Base-by-base conservation (phyloP, 2,329 filamentous ascomycete genomes). In the Zymoseptoria pseudotritici region DNA sequence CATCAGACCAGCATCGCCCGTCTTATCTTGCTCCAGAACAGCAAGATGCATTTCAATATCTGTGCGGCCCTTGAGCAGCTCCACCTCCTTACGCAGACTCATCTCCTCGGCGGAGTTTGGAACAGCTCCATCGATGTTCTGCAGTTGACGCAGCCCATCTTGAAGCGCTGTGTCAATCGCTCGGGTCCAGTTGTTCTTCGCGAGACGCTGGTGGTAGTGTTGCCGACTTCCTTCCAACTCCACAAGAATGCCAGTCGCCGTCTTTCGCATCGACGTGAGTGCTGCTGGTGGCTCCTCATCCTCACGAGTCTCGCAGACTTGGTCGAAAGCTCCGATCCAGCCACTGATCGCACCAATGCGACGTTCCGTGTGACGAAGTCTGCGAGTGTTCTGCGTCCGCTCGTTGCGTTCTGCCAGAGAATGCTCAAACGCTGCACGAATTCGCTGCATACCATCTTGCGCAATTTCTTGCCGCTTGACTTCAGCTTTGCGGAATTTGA, bases 321-420 rank as follows among this genome's bases (percentile, higher is more conserved):
- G 80, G 64, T 97, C 93, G 68, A 97, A 99, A 1, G 91, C 91
- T 1, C 89, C 89, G 59, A 97, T 88, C 94, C 94, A 99, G 1
- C 88, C 87, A 3, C 89, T 92, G n/a, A 99, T 81, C 61, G 96
- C 80, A 6, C 86, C 83, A 63, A 97, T 96, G 17, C 94, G 85
- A 65, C 91, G 84, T 76, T 96, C 91, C 31, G 96, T 86, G 57
- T 89, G 85, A 66, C 88, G 86, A 61, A 95, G 77, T 67, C 89
- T 91, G 77, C 90, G 90, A 86, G 95, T 90, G 69, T 86, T 86
- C 61, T 79, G 84, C 51, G 89, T 80, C 67, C 89, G 90, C 63
- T 97, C 91, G 69, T 88, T 85, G 55, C 94, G 83, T 72, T 97
- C 91, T 0, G 82, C 70, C 3, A 83, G 79, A 0, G 91, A 88